Conservation (phyloP, 2,329 filamentous ascomycete genomes). For the Diaporthe destruens region DNA sequence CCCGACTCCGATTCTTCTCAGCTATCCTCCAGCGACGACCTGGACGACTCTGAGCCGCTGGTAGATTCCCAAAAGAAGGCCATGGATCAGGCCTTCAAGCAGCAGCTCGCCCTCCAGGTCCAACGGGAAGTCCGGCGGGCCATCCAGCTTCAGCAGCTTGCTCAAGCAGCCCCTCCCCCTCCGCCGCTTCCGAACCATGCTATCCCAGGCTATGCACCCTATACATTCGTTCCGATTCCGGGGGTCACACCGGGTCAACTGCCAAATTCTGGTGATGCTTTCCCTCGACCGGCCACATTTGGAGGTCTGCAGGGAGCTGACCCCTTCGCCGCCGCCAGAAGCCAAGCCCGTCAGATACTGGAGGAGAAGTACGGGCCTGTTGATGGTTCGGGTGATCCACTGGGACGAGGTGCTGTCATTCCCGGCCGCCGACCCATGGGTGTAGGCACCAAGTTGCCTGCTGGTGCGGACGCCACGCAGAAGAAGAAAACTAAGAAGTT, state of each 20-base stretch:
- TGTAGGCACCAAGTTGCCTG: not conserved
- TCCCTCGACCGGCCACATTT: constrained; percentile 9
- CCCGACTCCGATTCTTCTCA: constrained; percentile 27
- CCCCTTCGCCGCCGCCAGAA: not conserved
- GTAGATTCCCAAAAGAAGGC: constrained; percentile 1
- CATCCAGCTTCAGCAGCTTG: constrained; percentile 19
- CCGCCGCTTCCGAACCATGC: not conserved
- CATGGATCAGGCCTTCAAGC: not conserved
- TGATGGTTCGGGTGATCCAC: not conserved
- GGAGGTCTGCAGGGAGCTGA: not conserved
- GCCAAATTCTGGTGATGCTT: not conserved
- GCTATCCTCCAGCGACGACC: not conserved
- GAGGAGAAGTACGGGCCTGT: not conserved
- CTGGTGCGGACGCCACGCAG: not conserved
- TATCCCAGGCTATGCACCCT: not conserved
- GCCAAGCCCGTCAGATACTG: not conserved
- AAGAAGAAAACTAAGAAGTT: constrained; percentile 46
- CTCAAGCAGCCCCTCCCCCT: constrained; percentile 6
- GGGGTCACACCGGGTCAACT: not conserved
- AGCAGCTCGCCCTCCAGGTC: constrained; percentile 1
- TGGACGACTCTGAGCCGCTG: not conserved
- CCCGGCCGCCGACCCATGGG: not conserved
- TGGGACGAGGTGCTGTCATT: constrained; percentile 5
- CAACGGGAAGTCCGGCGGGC: constrained; percentile 21
- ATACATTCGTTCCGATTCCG: no score